phyloP scores from a whole-genome alignment of 345 rosid genomes.

The Aegle marmelos region DNA sequence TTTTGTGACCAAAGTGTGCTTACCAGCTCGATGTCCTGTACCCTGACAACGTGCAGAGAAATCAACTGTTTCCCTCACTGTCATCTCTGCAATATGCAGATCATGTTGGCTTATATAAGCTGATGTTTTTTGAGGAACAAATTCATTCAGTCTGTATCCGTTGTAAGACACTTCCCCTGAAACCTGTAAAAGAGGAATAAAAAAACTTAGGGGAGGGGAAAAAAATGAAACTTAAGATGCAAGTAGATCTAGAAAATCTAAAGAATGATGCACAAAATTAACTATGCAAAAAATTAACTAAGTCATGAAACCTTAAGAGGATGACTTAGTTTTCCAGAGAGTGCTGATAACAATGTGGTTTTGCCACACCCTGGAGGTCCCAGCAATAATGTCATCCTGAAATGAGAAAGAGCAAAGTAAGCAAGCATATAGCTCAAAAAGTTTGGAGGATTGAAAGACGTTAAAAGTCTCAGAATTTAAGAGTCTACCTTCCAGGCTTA shows the following conservation, averaged over 20 bases:
- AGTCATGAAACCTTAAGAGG: slow-evolving; percentile 29
- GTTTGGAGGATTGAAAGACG: neutral
- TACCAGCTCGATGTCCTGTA: slow-evolving; percentile 32
- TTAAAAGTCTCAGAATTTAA: neutral
- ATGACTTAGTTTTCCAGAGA: slow-evolving; percentile 31
- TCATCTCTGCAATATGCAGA: slow-evolving; percentile 38
- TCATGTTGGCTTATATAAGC: slow-evolving; percentile 36
- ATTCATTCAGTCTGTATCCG: slow-evolving; percentile 30
- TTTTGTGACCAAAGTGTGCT: neutral
- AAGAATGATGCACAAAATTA: neutral
- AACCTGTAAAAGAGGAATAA: neutral
- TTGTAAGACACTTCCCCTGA: slow-evolving; percentile 37
- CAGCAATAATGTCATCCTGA: slow-evolving; percentile 35
- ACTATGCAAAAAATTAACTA: neutral
- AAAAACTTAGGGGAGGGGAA: no score
- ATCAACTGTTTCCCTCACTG: slow-evolving; percentile 37
- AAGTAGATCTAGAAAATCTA: neutral
- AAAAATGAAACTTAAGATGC: no score
- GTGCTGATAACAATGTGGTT: slow-evolving; percentile 31
- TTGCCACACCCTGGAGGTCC: slow-evolving; percentile 42
- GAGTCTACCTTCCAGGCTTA: slow-evolving; percentile 17
- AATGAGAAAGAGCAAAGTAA: neutral
- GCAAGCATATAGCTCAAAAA: neutral
- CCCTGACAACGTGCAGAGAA: slow-evolving; percentile 41
- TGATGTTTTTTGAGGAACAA: slow-evolving; percentile 41